These are phyloP conservation scores for Amylocystis lapponica DNA, from an alignment of 768 basidiomycete genomes.

Conservation along the genomic window DNA sequence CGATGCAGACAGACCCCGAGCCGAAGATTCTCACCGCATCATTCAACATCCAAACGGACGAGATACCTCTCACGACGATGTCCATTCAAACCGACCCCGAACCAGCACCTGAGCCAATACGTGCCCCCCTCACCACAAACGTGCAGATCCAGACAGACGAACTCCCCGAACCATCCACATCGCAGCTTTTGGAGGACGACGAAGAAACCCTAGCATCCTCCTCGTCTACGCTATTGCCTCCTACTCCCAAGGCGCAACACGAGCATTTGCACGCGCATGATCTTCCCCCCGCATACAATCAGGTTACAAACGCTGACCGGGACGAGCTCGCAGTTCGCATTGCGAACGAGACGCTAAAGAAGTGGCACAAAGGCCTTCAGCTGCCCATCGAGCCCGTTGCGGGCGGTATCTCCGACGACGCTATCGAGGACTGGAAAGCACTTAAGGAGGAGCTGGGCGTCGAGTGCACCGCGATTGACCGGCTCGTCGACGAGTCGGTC, in stretches of 20 bases:
- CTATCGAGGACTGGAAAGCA: slow-evolving; percentile 70
- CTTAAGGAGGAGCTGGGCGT: slow-evolving; percentile 77
- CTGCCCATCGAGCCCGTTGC: slow-evolving; percentile 37
- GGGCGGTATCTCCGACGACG: slow-evolving; percentile 60
- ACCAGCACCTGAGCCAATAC: slow-evolving; percentile 22
- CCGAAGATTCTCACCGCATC: slow-evolving; percentile 41
- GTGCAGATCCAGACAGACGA: slow-evolving; percentile 65
- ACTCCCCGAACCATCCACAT: slow-evolving; percentile 32
- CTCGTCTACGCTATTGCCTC: slow-evolving; percentile 65
- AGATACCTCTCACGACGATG: slow-evolving; percentile 15
- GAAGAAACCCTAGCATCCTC: slow-evolving; percentile 65
- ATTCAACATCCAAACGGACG: slow-evolving; percentile 55
- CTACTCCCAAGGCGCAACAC: slow-evolving; percentile 55
- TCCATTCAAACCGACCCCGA: slow-evolving; percentile 37
- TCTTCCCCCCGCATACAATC: slow-evolving; percentile 70
- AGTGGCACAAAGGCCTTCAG: slow-evolving; percentile 62
- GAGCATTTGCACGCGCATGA: slow-evolving; percentile 37
- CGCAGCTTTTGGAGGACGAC: slow-evolving; percentile 31
- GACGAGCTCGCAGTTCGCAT: slow-evolving; percentile 43
- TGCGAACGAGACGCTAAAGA: slow-evolving; percentile 54
- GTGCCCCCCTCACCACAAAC: slow-evolving; percentile 34
- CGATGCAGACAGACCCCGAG: slow-evolving; percentile 61
- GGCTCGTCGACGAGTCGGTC: slow-evolving; percentile 47
- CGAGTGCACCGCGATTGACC: slow-evolving; percentile 72
- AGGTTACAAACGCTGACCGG: slow-evolving; percentile 38